Conservation (phyloP, 2,329 filamentous ascomycete genomes). For the Talaromyces sp. region DNA sequence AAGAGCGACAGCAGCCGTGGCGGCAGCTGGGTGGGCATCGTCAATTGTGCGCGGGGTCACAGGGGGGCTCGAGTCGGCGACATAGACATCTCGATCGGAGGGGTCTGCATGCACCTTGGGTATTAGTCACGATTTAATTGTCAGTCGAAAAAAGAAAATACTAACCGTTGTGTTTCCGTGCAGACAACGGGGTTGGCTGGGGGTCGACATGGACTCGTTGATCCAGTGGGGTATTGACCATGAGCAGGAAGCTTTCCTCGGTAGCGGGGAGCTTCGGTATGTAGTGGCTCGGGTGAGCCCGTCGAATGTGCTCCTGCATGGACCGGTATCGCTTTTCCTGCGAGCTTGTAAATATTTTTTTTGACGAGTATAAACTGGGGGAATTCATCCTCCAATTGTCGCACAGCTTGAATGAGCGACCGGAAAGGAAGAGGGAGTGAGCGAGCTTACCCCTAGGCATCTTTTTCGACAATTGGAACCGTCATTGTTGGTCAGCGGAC, state of each 20-base stretch:
- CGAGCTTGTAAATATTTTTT: neutral
- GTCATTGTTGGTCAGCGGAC: conserved; percentile 92
- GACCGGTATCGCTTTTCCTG: conserved; percentile 95
- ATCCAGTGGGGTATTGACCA: conserved; percentile 86
- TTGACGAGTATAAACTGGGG: conserved; percentile 6
- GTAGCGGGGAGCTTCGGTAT: conserved; percentile 97
- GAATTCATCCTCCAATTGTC: conserved; percentile 4
- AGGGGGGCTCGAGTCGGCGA: conserved; percentile 63
- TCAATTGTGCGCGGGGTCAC: conserved; percentile 66
- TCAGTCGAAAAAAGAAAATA: conserved; percentile 14
- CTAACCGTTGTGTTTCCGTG: conserved; percentile 26
- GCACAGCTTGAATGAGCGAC: neutral
- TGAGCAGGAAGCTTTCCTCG: conserved; percentile 93
- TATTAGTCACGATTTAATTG: too few relatives aligned
- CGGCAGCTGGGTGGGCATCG: conserved; percentile 63
- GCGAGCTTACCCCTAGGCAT: conserved; percentile 86
- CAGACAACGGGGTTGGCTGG: conserved; percentile 28
- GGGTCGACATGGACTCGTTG: conserved; percentile 58
- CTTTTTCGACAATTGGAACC: conserved; percentile 94
- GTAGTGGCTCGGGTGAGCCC: conserved; percentile 94
- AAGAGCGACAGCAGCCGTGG: conserved; percentile 78
- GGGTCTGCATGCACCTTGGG: conserved; percentile 23
- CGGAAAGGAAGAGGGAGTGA: neutral
- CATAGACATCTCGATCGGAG: conserved; percentile 60
- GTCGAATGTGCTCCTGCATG: conserved; percentile 98